Evolutionary conservation across 371 early-diverging fungal species (phyloP), one percentile per base, ranked within the genome.

Genomic region (Mucor circinelloides): DNA sequence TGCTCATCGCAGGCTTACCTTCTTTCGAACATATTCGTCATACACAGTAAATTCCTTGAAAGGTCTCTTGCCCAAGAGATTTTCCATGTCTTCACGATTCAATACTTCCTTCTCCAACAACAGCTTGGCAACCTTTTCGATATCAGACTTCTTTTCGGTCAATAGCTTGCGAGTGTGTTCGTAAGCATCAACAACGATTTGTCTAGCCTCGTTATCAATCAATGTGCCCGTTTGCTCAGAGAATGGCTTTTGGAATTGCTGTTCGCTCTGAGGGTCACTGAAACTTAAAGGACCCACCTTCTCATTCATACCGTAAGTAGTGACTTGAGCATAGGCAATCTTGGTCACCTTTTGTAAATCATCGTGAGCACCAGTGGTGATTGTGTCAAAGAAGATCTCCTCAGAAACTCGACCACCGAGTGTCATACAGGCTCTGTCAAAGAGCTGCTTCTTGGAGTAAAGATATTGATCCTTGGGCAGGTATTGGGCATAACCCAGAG

Each of bases 391-490:
- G 79, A 98, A 97, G 67, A 99, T 89, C 67, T 95, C 86, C 79
- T 99, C 99, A 1, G 97, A 87, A 1, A 92, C 97, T 58, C 99
- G 94, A 2, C 99, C 98, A 58, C 97, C 99, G 9, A 98, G 84
- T 19, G 99, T 96, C 99, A 99, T 98, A 74, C 94, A 94, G 95
- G 98, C 97, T 78, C 97, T 94, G 79, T 99, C 99, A 67, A 93
- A 78, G 52, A 99, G 85, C 74, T 98, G 97, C 42, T 88, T 89
- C 15, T 92, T 93, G 36, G 95, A 94, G 73, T 96, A 95, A 67
- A 99, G 79, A 77, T 97, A 96, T 82, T 96, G 93, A 68, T 99
- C 99, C 82, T 97, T 96, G 71, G 99, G 99, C 68, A 99, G 72
- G 76, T 98, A 99, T 81, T 98, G 99, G 31, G 99, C 99, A 81